Base-by-base conservation (phyloP, 805 yeast genomes). In the Ogataea methanolica region DNA sequence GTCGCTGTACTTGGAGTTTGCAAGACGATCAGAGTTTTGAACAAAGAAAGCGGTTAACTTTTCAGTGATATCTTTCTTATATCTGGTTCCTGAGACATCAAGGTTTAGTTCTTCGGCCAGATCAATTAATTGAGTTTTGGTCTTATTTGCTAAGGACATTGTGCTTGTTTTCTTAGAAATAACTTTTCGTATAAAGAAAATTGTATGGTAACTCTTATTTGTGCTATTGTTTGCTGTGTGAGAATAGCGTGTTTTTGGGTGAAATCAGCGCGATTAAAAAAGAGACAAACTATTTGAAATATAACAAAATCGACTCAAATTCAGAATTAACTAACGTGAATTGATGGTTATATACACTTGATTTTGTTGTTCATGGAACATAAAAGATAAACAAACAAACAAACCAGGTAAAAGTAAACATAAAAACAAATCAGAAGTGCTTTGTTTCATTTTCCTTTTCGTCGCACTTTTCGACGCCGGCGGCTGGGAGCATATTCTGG, bases 91-190 rank as follows among this genome's bases (percentile, higher is more conserved):
- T 21, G 56, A 33, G 39, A 61, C 46, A 37, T 54, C 60, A 36
- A 66, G 48, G 6, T 54, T 54, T 26, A 64, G 38, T 6, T 58
- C 66, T n/a, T 49, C 55, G 15, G 68, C 68, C n/a, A 66, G 57
- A 19, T 60, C 68, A 33, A 49, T 48, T 44, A 66, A 50, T 45
- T 65, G 67, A 29, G 58, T 55, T 43, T 63, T 66, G 6, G 68
- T 66, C 45, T 60, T 63, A 55, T 58, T 66, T 9, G 52, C 42
- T 34, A 65, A 50, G 4, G 60, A 49, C 63, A 59, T 58, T 31
- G 16, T 44, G 15, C 19, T 14, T 15, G 29, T 12, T 33, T 12
- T 16, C 11, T 36, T 19, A 4, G 21, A 19, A 3, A 19, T 19
- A 4, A 19, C 21, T 19, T 19, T 19, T 19, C 21, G 2, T 19